Evolutionary conservation across 106 monocot species (phyloP).

Genomic region (Dendrobium huoshanense): DNA sequence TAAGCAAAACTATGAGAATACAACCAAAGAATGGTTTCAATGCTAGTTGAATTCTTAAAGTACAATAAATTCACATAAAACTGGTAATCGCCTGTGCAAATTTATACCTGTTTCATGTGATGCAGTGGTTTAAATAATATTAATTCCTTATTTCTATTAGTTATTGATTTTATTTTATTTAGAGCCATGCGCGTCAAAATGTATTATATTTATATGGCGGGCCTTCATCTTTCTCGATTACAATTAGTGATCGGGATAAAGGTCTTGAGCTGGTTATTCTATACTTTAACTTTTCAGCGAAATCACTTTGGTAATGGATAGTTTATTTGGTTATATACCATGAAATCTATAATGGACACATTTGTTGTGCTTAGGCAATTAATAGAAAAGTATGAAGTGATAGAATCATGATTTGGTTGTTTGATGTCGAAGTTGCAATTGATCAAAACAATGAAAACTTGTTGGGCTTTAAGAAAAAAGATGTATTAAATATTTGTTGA

Average conservation of each 20-base stretch:
- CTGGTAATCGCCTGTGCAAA: neutral
- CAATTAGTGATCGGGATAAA: too few species aligned
- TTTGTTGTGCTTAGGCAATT: neutral
- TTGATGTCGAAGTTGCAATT: too few species aligned
- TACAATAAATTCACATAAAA: neutral
- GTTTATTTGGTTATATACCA: neutral
- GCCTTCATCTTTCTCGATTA: neutral
- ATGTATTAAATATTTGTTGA: too few species aligned
- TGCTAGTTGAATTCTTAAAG: neutral
- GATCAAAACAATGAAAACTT: too few species aligned
- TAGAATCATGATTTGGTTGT: too few species aligned
- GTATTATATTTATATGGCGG: neutral
- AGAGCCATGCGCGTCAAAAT: neutral
- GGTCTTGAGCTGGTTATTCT: too few species aligned
- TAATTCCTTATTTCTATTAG: neutral
- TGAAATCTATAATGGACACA: neutral
- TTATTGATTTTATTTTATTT: neutral
- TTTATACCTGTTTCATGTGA: neutral
- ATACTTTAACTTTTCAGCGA: neutral
- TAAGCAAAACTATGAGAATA: too few species aligned
- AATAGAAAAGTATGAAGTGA: too few species aligned
- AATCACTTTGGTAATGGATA: neutral
- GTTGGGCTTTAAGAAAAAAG: too few species aligned
- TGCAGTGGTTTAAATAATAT: neutral
- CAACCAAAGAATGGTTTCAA: too few species aligned